phyloP scores from a whole-genome alignment of 768 basidiomycete genomes.

The Boletus subcaerulescens region DNA sequence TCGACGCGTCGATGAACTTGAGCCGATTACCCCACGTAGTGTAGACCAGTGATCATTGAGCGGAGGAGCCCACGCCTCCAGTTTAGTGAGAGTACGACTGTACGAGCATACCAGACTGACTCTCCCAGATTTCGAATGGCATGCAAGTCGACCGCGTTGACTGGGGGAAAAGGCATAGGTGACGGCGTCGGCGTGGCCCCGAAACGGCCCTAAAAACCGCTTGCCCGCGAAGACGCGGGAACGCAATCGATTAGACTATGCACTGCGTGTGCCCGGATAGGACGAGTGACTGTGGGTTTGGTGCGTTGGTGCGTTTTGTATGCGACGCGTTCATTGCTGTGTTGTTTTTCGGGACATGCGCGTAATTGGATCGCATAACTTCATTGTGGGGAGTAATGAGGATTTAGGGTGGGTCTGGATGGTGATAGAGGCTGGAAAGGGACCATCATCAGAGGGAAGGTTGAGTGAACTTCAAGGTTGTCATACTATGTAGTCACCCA shows the following conservation, averaged over 20 bases:
- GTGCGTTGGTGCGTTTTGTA: neutral
- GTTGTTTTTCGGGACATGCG: too few species aligned
- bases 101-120: neutral
- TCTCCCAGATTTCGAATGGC: neutral
- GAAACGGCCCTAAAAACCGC: neutral
- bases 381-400: too few species aligned
- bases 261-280: conserved; percentile 1
- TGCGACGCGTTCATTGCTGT: neutral
- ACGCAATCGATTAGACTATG: conserved; percentile 3
- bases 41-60: too few species aligned
- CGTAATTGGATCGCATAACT: too few species aligned
- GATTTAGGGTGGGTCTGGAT: too few species aligned
- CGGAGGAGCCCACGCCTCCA: neutral
- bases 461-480: too few species aligned
- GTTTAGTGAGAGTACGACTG: neutral
- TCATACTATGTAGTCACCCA: too few species aligned
- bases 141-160: neutral
- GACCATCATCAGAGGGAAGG: too few species aligned
- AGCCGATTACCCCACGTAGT: neutral
- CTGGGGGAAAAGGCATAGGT: neutral
- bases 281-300: neutral
- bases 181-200: too few species aligned
- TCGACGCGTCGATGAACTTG: neutral
- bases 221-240: neutral
- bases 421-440: too few species aligned